Conservation (phyloP, 805 yeast genomes). For the Blastobotrys parvus region DNA sequence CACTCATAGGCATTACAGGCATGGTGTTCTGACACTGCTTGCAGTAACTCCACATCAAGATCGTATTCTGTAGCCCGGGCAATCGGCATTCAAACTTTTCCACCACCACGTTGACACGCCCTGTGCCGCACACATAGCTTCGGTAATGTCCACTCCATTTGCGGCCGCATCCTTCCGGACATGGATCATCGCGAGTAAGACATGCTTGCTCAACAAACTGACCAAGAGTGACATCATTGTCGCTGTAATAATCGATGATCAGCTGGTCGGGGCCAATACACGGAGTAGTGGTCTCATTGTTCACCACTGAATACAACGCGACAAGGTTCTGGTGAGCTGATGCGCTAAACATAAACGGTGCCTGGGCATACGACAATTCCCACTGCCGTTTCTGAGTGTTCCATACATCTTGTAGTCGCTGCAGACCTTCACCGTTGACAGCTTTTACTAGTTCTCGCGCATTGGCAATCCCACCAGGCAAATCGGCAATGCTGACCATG, state of each 20-base stretch:
- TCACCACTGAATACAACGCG: constrained; percentile 72
- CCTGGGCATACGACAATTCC: constrained; percentile 50
- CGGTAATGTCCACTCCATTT: constrained; percentile 64
- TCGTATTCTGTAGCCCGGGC: constrained; percentile 55
- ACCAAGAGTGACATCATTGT: constrained; percentile 83
- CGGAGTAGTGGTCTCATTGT: constrained; percentile 78
- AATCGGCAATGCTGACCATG: constrained; percentile 6
- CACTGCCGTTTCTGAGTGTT: constrained; percentile 47
- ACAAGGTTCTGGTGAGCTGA: constrained; percentile 71
- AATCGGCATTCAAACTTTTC: constrained; percentile 51
- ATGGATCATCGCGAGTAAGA: constrained; percentile 52
- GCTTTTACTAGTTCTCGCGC: constrained; percentile 32
- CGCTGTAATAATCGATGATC: constrained; percentile 81
- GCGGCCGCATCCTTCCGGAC: constrained; percentile 79
- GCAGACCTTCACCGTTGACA: constrained; percentile 24
- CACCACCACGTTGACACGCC: constrained; percentile 68
- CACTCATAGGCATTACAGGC: constrained; percentile 75
- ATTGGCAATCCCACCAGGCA: constrained; percentile 35
- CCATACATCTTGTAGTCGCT: constrained; percentile 26
- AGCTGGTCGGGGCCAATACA: constrained; percentile 87
- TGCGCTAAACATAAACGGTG: constrained; percentile 57
- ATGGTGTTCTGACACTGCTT: constrained; percentile 66
- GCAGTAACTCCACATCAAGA: constrained; percentile 89
- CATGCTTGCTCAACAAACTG: constrained; percentile 77
- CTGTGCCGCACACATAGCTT: constrained; percentile 82